Evolutionary conservation across 2,329 filamentous ascomycete genomes (phyloP), one percentile per base, ranked within the genome.

Genomic region (Rutstroemia sydowiana): DNA sequence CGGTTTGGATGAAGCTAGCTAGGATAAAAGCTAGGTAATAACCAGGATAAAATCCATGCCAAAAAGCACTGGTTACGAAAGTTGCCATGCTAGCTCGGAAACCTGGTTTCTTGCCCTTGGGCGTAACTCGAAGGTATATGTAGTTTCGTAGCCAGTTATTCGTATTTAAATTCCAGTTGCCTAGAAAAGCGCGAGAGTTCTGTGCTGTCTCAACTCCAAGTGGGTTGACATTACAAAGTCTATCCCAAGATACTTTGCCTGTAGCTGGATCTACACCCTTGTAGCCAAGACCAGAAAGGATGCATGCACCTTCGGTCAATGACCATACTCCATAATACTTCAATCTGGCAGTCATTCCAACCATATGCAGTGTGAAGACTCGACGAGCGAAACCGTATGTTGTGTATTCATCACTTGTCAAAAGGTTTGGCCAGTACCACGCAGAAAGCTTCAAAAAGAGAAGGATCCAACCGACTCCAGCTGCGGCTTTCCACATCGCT

Each of bases 271-370:
- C 90, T 16, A 98, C 76, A 30, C 93, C 92, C 63, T 95, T 95
- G 71, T 93, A 98, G 40, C 93, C 93, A 59, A 98, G 80, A 5
- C 93, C 93, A 8, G 89, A 85, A 16, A 98, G 79, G 57, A 98
- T 96, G 65, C 93, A 98, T 16, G 92, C 84, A 16, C 93, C 93
- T 69, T 98, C 93, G 0, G 92, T 91, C 60, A 98, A 71, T 36
- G 82, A 84, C 93, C 93, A 98, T 4, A 95, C 90, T 32, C 90
- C 93, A 63, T 98, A 98, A 72, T 96, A 98, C 72, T 98, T 98
- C 63, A 88, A 81, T 20, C 93, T 83, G 5, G 86, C 77, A 1
- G 87, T 86, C 41, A 97, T 76, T 49, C 85, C 88, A 46, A 95
- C 78, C 78, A 95, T 85, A 67, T 97, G 84, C 53, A 97, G 73